Evolutionary conservation across 1,284 basidiomycete genomes (phyloP).

Genomic region (Rhodotorula sp.): DNA sequence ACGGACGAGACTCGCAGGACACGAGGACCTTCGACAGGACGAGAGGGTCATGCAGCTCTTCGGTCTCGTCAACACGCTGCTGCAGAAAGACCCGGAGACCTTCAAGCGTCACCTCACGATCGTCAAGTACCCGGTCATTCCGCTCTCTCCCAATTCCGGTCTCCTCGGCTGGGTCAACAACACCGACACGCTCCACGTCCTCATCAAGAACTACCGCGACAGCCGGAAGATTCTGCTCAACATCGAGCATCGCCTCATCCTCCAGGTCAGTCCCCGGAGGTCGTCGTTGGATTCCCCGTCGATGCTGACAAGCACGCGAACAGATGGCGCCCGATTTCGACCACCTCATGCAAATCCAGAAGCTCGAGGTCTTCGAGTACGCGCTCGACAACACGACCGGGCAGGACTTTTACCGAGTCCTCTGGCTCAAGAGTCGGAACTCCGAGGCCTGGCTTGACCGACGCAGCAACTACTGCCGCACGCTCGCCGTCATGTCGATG

Average conservation of each 20-base stretch:
- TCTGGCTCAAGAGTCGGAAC: conserved; percentile 92
- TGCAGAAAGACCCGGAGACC: conserved; percentile 87
- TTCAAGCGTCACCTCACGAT: conserved; percentile 97
- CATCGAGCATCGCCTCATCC: conserved; percentile 97
- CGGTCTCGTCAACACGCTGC: conserved; percentile 90
- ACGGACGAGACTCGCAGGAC: conserved; percentile 57
- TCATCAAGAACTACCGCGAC: conserved; percentile 89
- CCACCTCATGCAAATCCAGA: conserved; percentile 87
- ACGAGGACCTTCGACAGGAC: conserved; percentile 98
- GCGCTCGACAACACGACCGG: conserved; percentile 98
- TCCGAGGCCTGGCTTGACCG: conserved; percentile 99
- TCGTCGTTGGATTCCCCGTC: no score
- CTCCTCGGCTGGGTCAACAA: conserved; percentile 94
- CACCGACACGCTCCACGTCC: conserved; percentile 95
- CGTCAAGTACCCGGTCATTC: conserved; percentile 89
- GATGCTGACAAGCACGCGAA: neutral
- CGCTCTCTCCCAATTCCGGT: conserved; percentile 93
- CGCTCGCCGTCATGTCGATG: conserved; percentile 93
- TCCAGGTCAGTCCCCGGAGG: conserved; percentile 62
- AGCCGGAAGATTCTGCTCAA: conserved; percentile 94
- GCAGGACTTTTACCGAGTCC: conserved; percentile 95
- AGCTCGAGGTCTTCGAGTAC: conserved; percentile 99
- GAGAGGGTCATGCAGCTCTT: conserved; percentile 99
- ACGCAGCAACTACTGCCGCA: conserved; percentile 93
- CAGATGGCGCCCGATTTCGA: conserved; percentile 99